phyloP scores from a whole-genome alignment of 768 basidiomycete species.

The Xanthoconium purpureum region DNA sequence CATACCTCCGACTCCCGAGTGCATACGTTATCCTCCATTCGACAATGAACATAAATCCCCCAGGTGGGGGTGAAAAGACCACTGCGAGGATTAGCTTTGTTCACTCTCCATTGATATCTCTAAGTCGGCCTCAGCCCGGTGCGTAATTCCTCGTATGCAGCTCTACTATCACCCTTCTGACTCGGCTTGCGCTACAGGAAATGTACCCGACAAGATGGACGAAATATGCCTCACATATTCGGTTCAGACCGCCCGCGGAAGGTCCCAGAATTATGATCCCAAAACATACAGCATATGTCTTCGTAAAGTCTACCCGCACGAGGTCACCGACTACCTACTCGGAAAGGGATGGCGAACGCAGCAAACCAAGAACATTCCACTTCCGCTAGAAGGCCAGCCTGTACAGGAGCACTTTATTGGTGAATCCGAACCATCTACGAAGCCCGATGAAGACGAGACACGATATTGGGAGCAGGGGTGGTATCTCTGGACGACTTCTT shows the following conservation, averaged over 20 bases:
- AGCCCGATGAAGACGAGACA: conserved; percentile 35
- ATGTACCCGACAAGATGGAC: conserved; percentile 56
- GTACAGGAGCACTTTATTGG: conserved; percentile 18
- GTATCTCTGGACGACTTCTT: conserved; percentile 69
- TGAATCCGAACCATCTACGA: conserved; percentile 13
- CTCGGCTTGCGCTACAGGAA: conserved; percentile 35
- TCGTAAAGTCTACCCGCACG: conserved; percentile 65
- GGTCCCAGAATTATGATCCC: conserved; percentile 49
- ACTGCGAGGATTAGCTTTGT: conserved; percentile 20
- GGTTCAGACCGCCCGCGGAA: conserved; percentile 53
- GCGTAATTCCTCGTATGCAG: background rate
- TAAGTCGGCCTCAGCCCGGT: conserved; percentile 25
- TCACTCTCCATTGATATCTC: conserved; percentile 25
- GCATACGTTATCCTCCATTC: background rate
- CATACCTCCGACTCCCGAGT: background rate
- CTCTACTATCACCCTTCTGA: background rate
- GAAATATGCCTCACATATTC: conserved; percentile 66
- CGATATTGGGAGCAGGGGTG: conserved; percentile 71
- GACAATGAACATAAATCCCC: conserved; percentile 18
- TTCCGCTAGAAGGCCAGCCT: conserved; percentile 66
- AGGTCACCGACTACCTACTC: conserved; percentile 52
- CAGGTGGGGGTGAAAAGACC: conserved; percentile 9
- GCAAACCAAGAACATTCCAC: conserved; percentile 54
- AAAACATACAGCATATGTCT: conserved; percentile 59
- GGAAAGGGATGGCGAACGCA: conserved; percentile 35